Conservation (phyloP, 169 alveolate genomes). For the Plasmodium sp. region DNA sequence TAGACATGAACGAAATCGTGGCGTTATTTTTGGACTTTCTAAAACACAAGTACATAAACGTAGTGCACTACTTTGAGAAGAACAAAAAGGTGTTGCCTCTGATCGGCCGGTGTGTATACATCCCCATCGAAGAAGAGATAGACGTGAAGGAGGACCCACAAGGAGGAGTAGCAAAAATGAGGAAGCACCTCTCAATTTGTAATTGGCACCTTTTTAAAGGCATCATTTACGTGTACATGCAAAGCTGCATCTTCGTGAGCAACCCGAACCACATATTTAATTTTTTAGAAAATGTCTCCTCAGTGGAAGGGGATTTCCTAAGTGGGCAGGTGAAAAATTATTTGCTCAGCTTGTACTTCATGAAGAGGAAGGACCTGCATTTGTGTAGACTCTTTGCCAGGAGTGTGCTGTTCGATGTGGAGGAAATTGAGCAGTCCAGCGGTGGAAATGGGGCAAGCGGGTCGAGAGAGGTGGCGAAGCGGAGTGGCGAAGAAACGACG, state of each 20-base stretch:
- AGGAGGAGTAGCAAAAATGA: neutral
- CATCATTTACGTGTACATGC: constrained; percentile 2
- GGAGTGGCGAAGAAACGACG: neutral
- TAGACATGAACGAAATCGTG: neutral
- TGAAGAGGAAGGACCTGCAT: neutral
- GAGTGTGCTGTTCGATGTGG: neutral
- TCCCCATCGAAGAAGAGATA: neutral
- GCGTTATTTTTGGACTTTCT: constrained; percentile 1
- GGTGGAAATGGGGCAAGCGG: neutral
- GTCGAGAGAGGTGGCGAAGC: neutral
- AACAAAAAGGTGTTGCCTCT: neutral
- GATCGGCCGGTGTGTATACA: neutral
- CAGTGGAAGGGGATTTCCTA: neutral
- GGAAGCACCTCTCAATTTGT: neutral
- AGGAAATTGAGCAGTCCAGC: neutral
- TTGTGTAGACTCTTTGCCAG: neutral
- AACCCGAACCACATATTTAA: neutral
- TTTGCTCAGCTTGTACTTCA: neutral
- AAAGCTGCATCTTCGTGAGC: neutral
- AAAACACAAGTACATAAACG: neutral
- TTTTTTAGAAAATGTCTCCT: neutral
- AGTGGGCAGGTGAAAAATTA: neutral
- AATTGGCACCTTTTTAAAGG: constrained; percentile 7
- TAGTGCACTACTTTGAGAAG: neutral
- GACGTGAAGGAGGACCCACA: neutral